phyloP scores from a whole-genome alignment of 116 monocot genomes.

The Papilionanthe hybrid region DNA sequence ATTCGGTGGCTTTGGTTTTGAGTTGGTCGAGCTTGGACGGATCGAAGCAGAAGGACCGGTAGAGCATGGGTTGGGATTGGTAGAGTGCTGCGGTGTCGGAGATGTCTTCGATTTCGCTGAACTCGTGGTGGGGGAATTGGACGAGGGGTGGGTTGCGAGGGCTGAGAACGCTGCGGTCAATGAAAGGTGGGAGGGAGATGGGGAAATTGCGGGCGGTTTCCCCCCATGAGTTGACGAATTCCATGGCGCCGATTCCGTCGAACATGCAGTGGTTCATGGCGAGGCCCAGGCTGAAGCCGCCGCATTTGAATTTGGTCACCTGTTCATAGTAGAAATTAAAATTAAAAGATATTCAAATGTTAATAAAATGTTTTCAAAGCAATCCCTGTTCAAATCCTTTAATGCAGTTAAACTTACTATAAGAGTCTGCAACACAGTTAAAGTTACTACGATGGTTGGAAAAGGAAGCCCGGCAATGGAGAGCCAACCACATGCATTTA shows the following conservation, averaged over 20 bases:
- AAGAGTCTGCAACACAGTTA: too few species aligned
- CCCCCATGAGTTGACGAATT: slow-evolving; percentile 91
- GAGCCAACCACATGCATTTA: too few species aligned
- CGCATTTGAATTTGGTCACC: slow-evolving; percentile 85
- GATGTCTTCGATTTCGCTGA: slow-evolving; percentile 53
- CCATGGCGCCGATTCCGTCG: slow-evolving; percentile 77
- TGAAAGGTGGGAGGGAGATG: slow-evolving; percentile 51
- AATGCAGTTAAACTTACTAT: too few species aligned
- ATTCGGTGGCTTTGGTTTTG: slow-evolving; percentile 33
- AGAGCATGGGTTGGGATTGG: slow-evolving; percentile 42
- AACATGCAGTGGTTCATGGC: slow-evolving; percentile 95
- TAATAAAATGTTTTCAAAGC: too few species aligned
- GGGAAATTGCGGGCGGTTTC: slow-evolving; percentile 56
- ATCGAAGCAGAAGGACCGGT: slow-evolving; percentile 70
- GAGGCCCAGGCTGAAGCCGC: slow-evolving; percentile 75
- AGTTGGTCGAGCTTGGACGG: slow-evolving; percentile 30
- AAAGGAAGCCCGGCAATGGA: too few species aligned
- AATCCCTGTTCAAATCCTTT: too few species aligned
- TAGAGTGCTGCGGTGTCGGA: slow-evolving; percentile 42
- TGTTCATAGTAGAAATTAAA: neutral
- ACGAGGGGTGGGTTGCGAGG: slow-evolving; percentile 47
- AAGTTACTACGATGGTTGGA: too few species aligned
- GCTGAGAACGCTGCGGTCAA: slow-evolving; percentile 55
- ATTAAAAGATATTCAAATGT: too few species aligned
- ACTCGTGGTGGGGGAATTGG: slow-evolving; percentile 62